phyloP scores from a whole-genome alignment of 768 basidiomycete genomes.

The Mycena chlorophos region DNA sequence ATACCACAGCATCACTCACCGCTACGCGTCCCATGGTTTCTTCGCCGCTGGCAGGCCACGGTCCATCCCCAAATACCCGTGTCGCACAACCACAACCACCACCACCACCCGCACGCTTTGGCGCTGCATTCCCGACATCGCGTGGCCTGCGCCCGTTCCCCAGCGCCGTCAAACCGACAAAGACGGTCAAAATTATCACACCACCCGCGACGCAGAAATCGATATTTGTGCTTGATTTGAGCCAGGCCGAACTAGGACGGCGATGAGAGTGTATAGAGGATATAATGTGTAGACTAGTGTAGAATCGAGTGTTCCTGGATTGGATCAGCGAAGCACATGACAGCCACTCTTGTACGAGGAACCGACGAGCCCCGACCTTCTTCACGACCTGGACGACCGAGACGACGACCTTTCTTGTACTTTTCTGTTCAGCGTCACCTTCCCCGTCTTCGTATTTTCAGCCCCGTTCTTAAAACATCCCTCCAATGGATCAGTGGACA shows the following conservation, averaged over 20 bases:
- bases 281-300: background rate
- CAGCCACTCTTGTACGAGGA: too few relatives aligned
- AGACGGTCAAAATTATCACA: slow-evolving; percentile 75
- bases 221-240: slow-evolving; percentile 76
- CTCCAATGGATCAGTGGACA: slow-evolving; percentile 90
- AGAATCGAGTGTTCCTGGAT: slow-evolving; percentile 16
- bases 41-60: slow-evolving; percentile 59
- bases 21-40: slow-evolving; percentile 56
- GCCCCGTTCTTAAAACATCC: slow-evolving; percentile 2
- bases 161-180: slow-evolving; percentile 45
- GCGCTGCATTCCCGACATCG: slow-evolving; percentile 60
- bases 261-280: slow-evolving; percentile 31
- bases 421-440: slow-evolving; percentile 20
- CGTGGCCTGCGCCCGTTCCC: slow-evolving; percentile 80
- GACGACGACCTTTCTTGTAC: slow-evolving; percentile 13
- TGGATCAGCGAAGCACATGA: background rate
- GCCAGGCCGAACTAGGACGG: slow-evolving; percentile 79
- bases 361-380: too few relatives aligned
- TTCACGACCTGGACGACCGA: slow-evolving; percentile 59
- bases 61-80: slow-evolving; percentile 33
- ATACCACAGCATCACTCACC: slow-evolving; percentile 41
- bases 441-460: slow-evolving; percentile 12
- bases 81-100: slow-evolving; percentile 44
- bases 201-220: slow-evolving; percentile 71
- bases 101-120: too few relatives aligned